A percentile compares a stretch with the other conserved stretches of the same genome.
Evolutionary conservation across 495 filamentous ascomycete species (phyloP).

Genomic region (Aspergillus cristatus): DNA sequence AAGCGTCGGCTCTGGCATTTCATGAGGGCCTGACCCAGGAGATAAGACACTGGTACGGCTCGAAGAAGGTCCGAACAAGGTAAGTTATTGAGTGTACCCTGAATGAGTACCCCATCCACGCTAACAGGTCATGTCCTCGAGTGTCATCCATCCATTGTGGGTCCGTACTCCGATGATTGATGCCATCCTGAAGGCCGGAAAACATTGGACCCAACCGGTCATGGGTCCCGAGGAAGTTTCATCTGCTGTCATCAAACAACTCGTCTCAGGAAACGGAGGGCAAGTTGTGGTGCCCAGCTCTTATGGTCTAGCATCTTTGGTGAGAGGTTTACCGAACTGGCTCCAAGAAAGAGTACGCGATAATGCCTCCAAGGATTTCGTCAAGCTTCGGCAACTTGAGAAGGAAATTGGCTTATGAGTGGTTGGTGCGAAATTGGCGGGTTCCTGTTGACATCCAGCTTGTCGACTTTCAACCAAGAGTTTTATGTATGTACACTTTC

Average conservation of each 20-base stretch:
- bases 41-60: slow-evolving; percentile 3
- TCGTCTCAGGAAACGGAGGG: slow-evolving; percentile 1
- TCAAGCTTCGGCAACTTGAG: neutral
- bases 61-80: slow-evolving; percentile 3
- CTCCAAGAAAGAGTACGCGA: neutral
- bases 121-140: neutral
- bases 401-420: neutral
- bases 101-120: neutral
- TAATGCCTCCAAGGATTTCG: neutral
- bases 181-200: neutral
- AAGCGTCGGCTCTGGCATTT: slow-evolving; percentile 6
- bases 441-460: too few relatives aligned
- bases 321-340: neutral
- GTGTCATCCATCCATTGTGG: slow-evolving; percentile 10
- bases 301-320: neutral
- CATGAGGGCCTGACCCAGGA: slow-evolving; percentile 8
- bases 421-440: too few relatives aligned
- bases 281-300: slow-evolving; percentile 7
- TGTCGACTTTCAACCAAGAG: too few relatives aligned
- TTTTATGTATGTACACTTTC: too few relatives aligned
- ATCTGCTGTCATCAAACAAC: slow-evolving; percentile 3
- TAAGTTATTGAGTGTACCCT: neutral
- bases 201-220: slow-evolving; percentile 1
- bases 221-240: slow-evolving; percentile 2
- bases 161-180: slow-evolving; percentile 10